phyloP scores from a whole-genome alignment of 2,329 filamentous ascomycete genomes.

The Harringtonia lauricola region DNA sequence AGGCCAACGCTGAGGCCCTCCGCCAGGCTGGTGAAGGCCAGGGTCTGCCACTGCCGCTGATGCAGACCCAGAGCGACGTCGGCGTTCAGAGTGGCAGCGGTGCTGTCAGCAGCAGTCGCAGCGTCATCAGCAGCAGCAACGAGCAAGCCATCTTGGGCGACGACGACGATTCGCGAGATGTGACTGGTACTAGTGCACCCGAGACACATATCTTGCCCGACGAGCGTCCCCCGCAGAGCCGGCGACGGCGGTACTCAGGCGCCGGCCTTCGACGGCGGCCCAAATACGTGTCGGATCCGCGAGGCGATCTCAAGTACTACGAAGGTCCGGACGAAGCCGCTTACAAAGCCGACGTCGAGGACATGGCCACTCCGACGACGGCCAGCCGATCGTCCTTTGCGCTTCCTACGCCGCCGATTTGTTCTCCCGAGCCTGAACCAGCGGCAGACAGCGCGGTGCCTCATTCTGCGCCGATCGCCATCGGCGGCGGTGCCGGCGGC shows the following conservation, averaged over 20 bases:
- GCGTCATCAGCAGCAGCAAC: neutral
- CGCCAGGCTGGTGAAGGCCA: neutral
- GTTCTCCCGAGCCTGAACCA: neutral
- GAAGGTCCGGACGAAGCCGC: constrained; percentile 80
- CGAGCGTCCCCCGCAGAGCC: constrained; percentile 27
- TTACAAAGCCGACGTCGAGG: constrained; percentile 60
- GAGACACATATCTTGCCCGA: constrained; percentile 45
- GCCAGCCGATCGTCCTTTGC: constrained; percentile 10
- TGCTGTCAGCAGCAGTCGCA: too few species aligned
- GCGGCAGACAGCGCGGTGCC: neutral
- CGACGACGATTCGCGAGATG: constrained; percentile 33
- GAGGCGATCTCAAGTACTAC: constrained; percentile 79
- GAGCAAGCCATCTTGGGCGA: constrained; percentile 14
- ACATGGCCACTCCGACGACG: constrained; percentile 8
- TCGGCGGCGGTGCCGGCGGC: neutral
- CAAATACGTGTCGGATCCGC: constrained; percentile 55
- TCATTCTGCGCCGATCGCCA: neutral
- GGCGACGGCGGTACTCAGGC: constrained; percentile 70
- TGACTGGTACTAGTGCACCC: constrained; percentile 54
- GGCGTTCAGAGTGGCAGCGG: neutral
- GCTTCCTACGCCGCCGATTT: neutral
- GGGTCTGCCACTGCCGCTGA: constrained; percentile 1
- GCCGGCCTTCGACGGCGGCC: constrained; percentile 69
- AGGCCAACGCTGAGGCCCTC: neutral
- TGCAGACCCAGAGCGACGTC: constrained; percentile 8